phyloP scores from a whole-genome alignment of 148 eudicot genomes.

The Dysphania ambrosioides region DNA sequence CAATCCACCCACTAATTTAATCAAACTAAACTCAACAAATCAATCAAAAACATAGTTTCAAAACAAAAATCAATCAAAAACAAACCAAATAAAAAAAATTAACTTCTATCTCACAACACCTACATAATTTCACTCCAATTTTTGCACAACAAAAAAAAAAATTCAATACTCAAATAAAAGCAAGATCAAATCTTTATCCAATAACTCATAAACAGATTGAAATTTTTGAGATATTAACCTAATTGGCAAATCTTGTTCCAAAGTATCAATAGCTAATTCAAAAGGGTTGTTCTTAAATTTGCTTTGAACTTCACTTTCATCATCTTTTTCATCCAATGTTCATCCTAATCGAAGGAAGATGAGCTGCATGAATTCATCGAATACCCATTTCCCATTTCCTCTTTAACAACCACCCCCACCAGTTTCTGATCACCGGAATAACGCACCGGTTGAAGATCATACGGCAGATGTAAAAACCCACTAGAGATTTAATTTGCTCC shows the following conservation, averaged over 20 bases:
- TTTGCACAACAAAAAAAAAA: not conserved
- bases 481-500: slow-evolving; percentile 16
- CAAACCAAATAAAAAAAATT: not conserved
- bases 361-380: slow-evolving; percentile 24
- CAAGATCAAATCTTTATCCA: not conserved
- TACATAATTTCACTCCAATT: not conserved
- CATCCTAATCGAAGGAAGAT: slow-evolving; percentile 64
- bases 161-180: not conserved
- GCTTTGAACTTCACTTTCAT: slow-evolving; percentile 49
- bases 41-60: too few species aligned
- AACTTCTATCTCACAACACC: not conserved
- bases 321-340: slow-evolving; percentile 45
- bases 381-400: slow-evolving; percentile 19
- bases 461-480: slow-evolving; percentile 26
- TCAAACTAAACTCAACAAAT: not conserved
- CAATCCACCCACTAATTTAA: not conserved
- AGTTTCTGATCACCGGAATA: slow-evolving; percentile 28
- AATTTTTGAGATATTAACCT: slow-evolving; percentile 35
- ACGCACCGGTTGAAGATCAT: slow-evolving; percentile 6
- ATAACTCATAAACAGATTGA: not conserved
- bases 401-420: slow-evolving; percentile 15
- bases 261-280: slow-evolving; percentile 47
- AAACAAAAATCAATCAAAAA: not conserved
- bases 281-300: slow-evolving; percentile 38
- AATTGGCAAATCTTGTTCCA: slow-evolving; percentile 62